A percentile compares a stretch with the other conserved stretches of the same genome.
Evolutionary conservation across 2,329 filamentous ascomycete species (phyloP).

Genomic region (Grosmannia serpens): DNA sequence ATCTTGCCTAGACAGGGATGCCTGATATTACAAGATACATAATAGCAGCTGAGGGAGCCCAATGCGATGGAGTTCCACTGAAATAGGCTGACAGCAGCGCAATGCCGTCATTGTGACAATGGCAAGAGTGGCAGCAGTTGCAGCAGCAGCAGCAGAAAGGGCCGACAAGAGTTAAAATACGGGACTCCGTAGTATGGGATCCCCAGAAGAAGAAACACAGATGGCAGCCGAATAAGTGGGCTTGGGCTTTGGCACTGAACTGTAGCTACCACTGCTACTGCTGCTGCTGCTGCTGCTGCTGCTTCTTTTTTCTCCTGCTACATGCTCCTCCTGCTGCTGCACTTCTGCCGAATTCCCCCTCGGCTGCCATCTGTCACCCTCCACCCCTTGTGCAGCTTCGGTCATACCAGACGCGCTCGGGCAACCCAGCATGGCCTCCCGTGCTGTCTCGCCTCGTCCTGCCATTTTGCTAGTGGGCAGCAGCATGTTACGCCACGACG

Average conservation of each 20-base stretch:
- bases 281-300: too few relatives aligned
- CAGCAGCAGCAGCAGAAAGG: too few relatives aligned
- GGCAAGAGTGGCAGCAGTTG: background rate
- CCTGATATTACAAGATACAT: background rate
- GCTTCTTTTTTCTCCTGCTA: background rate
- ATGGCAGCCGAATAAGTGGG: too few relatives aligned
- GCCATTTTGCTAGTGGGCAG: background rate
- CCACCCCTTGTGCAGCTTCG: background rate
- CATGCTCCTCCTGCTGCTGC: too few relatives aligned
- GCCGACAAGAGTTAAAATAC: background rate
- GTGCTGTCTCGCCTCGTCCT: background rate
- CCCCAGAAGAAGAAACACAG: background rate
- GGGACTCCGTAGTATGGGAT: background rate
- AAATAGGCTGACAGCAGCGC: background rate
- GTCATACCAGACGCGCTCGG: background rate
- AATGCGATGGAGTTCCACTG: background rate
- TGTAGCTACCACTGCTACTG: too few relatives aligned
- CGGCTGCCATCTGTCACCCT: background rate
- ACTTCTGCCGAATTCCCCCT: background rate
- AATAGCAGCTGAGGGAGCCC: background rate
- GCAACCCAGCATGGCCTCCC: background rate
- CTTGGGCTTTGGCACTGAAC: too few relatives aligned
- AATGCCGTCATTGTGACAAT: background rate
- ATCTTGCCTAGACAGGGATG: background rate
- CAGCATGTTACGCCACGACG: background rate